Evolutionary conservation across 192 early-diverging fungal genomes (phyloP).

Genomic region (Lunasporangiospora selenospora): DNA sequence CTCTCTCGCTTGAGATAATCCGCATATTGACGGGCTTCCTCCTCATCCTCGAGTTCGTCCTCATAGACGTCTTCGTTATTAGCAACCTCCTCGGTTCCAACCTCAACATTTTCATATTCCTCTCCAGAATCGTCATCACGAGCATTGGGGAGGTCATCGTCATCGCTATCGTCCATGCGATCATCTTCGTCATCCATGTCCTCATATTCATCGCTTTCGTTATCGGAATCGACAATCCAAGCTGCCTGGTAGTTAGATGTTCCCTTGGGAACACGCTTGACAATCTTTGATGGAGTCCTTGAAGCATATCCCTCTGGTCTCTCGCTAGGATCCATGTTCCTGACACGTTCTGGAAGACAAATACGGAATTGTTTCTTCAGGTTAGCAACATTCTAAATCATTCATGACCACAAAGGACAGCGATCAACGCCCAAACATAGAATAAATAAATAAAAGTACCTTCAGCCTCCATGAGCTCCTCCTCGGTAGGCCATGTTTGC

Average conservation of each 20-base stretch:
- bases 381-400: too few relatives aligned
- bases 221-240: conserved; percentile 91
- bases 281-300: conserved; percentile 47
- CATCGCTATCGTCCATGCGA: conserved; percentile 51
- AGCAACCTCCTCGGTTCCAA: conserved; percentile 32
- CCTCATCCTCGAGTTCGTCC: conserved; percentile 60
- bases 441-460: conserved; percentile 30
- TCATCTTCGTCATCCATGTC: conserved; percentile 62
- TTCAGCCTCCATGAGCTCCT: conserved; percentile 88
- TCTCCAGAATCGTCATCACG: conserved; percentile 53
- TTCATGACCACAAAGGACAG: not conserved
- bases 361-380: too few relatives aligned
- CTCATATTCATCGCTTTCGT: conserved; percentile 67
- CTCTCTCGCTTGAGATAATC: conserved; percentile 73
- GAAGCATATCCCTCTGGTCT: conserved; percentile 25
- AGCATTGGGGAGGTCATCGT: conserved; percentile 44
- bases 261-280: conserved; percentile 90
- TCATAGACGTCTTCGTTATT: conserved; percentile 51
- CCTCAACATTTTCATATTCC: conserved; percentile 52
- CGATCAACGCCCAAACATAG: not conserved
- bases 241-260: conserved; percentile 98
- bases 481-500: conserved; percentile 99
- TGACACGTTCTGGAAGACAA: conserved; percentile 35
- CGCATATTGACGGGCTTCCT: conserved; percentile 54
- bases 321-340: conserved; percentile 44